A percentile compares a stretch with the other conserved stretches of the same genome.
phyloP scores from a whole-genome alignment of 306 rosid species.

The Cucumis sativus region Cucumber_9930_V3 NC_026657.2:38228001-38228500 shows the following conservation, averaged over 20 bases:
- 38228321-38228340: constrained; percentile 50
- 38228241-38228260: constrained; percentile 93
- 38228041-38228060: constrained; percentile 88
- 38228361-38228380: constrained; percentile 5
- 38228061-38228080: constrained; percentile 67
- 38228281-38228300: constrained; percentile 98
- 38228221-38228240: constrained; percentile 97
- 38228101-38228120: constrained; percentile 75
- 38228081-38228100: constrained; percentile 53
- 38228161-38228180: constrained; percentile 84
- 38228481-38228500: background rate
- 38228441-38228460: background rate
- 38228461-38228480: background rate
- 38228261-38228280: constrained; percentile 82
- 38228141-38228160: constrained; percentile 59
- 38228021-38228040: constrained; percentile 85
- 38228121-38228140: constrained; percentile 67
- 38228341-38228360: background rate
- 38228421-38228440: background rate
- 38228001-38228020: constrained; percentile 93
- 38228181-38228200: constrained; percentile 96
- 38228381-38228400: background rate
- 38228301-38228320: constrained; percentile 91
- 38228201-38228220: constrained; percentile 91
- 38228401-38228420: background rate